phyloP scores from a whole-genome alignment of 2,329 filamentous ascomycete species.

The Clonostachys sp. region DNA sequence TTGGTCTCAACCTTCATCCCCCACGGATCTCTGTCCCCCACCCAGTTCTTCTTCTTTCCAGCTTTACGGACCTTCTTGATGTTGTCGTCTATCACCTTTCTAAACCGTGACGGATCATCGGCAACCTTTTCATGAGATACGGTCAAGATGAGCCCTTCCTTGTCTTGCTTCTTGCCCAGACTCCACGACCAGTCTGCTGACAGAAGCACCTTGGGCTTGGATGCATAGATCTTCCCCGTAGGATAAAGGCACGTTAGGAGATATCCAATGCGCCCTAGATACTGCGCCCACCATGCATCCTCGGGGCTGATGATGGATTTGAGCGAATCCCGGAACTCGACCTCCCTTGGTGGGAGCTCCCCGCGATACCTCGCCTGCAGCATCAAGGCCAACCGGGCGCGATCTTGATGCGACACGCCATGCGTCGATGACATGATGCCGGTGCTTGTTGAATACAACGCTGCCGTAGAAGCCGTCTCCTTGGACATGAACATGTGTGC shows the following conservation, averaged over 20 bases:
- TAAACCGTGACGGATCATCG: constrained; percentile 28
- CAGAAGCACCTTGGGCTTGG: constrained; percentile 31
- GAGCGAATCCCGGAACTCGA: constrained; percentile 47
- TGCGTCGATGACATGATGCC: constrained; percentile 58
- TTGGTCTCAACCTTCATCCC: constrained; percentile 28
- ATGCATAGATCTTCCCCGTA: constrained; percentile 39
- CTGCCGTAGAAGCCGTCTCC: constrained; percentile 51
- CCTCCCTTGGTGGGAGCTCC: constrained; percentile 53
- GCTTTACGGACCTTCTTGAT: constrained; percentile 43
- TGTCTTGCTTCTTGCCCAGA: constrained; percentile 28
- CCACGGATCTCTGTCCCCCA: constrained; percentile 20
- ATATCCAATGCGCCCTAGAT: constrained; percentile 55
- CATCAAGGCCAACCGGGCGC: constrained; percentile 56
- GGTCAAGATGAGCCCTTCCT: constrained; percentile 34
- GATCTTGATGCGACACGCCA: constrained; percentile 56
- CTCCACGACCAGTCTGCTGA: constrained; percentile 32
- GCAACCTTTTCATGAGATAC: constrained; percentile 33
- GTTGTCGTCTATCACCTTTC: constrained; percentile 31
- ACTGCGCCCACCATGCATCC: constrained; percentile 61
- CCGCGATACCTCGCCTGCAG: constrained; percentile 62
- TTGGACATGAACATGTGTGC: constrained; percentile 43
- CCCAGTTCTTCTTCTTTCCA: constrained; percentile 56
- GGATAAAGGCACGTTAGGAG: constrained; percentile 58
- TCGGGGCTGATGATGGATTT: constrained; percentile 45
- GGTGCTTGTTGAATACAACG: constrained; percentile 58